Evolutionary conservation across 1,284 basidiomycete genomes (phyloP).

Genomic region (Salmacisia buchloeana): DNA sequence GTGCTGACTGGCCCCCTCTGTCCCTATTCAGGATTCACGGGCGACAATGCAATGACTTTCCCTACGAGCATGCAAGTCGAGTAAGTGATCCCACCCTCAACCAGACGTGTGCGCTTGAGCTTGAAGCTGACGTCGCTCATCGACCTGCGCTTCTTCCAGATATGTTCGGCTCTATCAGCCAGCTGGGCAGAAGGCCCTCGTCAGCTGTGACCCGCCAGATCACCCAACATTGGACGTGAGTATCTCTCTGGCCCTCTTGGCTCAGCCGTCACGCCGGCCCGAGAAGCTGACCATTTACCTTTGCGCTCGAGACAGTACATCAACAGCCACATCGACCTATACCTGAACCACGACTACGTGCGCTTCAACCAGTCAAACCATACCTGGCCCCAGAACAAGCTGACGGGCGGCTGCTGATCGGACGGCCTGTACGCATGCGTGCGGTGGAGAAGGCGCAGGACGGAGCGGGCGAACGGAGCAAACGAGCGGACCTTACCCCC

Average conservation of each 20-base stretch:
- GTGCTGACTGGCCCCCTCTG: not conserved
- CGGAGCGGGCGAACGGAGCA: too few relatives aligned
- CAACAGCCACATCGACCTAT: conserved; percentile 38
- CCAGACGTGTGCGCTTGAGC: not conserved
- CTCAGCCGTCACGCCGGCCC: too few relatives aligned
- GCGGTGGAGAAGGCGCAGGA: too few relatives aligned
- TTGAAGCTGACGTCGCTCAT: too few relatives aligned
- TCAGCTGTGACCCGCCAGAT: conserved; percentile 41
- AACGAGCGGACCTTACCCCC: too few relatives aligned
- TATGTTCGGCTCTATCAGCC: conserved; percentile 45
- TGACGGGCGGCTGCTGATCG: conserved; percentile 24
- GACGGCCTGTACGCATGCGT: too few relatives aligned
- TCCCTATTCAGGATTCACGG: not conserved
- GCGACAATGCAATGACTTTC: conserved; percentile 20
- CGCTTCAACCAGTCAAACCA: conserved; percentile 24
- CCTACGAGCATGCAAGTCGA: conserved; percentile 29
- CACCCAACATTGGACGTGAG: conserved; percentile 28
- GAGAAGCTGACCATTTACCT: too few relatives aligned
- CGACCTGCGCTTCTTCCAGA: too few relatives aligned
- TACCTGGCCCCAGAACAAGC: conserved; percentile 38
- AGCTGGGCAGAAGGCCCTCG: conserved; percentile 15
- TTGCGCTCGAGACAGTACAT: conserved; percentile 37
- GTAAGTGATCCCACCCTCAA: not conserved
- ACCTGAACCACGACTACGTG: conserved; percentile 44
- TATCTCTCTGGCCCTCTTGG: too few relatives aligned